Evolutionary conservation across 768 basidiomycete genomes (phyloP).

Genomic region (Psilocybe cyanescens): DNA sequence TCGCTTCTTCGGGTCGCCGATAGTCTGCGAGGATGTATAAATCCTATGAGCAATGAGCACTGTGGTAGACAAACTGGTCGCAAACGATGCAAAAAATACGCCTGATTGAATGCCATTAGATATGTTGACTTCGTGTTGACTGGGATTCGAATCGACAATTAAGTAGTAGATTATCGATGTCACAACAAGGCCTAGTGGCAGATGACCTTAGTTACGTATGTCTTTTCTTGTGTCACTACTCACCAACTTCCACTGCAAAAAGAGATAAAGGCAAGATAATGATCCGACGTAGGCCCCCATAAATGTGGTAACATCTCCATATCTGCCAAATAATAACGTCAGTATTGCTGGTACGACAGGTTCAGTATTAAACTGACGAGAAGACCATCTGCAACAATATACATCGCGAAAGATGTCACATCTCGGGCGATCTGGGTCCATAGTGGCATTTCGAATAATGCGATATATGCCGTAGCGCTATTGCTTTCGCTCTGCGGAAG

Average conservation of each 20-base stretch:
- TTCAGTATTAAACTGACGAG: background rate
- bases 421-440: slow-evolving; percentile 4
- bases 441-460: background rate
- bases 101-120: background rate
- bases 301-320: slow-evolving; percentile 9
- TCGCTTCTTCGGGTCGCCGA: background rate
- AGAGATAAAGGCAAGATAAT: slow-evolving; percentile 1
- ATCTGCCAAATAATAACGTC: background rate
- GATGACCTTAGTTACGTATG: background rate
- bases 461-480: background rate
- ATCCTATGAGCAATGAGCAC: slow-evolving; percentile 2
- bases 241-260: background rate
- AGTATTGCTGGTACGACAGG: background rate
- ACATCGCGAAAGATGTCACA: background rate
- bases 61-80: slow-evolving; percentile 4
- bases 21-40: background rate
- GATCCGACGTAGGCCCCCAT: background rate
- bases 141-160: background rate
- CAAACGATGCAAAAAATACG: slow-evolving; percentile 1
- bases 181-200: background rate
- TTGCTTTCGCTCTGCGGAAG: background rate
- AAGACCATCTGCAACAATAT: slow-evolving; percentile 1
- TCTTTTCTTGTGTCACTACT: background rate
- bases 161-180: background rate
- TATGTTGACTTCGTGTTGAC: background rate